These are phyloP conservation scores for Aegilops bicornis DNA, from an alignment of 176 grass and related monocot genomes.

Conservation along the genomic window DNA sequence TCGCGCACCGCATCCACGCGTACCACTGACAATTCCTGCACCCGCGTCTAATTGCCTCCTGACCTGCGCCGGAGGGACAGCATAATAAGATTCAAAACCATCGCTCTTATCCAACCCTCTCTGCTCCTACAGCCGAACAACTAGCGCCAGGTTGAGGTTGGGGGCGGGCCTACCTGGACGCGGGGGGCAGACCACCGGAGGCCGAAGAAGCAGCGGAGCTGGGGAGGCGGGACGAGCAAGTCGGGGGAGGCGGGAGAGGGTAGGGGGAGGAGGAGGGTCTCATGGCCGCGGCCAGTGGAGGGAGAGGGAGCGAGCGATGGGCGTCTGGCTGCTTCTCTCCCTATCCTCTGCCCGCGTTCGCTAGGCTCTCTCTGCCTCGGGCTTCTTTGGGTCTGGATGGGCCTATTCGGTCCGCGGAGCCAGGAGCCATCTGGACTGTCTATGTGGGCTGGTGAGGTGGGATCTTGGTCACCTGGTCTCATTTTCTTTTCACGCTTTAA, in stretches of 20 bases:
- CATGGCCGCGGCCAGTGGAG: constrained; percentile 14
- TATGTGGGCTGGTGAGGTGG: too few relatives aligned
- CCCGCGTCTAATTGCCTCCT: background rate
- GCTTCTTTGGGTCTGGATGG: background rate
- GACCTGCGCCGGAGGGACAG: constrained; percentile 19
- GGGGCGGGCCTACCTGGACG: constrained; percentile 11
- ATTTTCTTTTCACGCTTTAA: too few relatives aligned
- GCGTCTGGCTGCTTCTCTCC: background rate
- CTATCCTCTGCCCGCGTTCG: background rate
- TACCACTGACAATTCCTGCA: background rate
- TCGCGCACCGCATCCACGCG: constrained; percentile 1
- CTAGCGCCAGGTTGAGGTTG: background rate
- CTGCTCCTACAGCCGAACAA: background rate
- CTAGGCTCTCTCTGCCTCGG: background rate
- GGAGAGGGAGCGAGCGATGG: background rate
- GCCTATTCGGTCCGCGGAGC: too few relatives aligned
- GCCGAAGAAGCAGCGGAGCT: constrained; percentile 31
- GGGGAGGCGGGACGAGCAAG: constrained; percentile 7
- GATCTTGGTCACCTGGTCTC: too few relatives aligned
- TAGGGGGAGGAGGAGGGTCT: constrained; percentile 6
- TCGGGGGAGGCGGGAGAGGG: constrained; percentile 31
- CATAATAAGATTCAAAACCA: background rate
- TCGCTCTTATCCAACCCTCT: background rate
- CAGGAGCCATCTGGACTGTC: too few relatives aligned
- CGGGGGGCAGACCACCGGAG: constrained; percentile 30